Conservation (phyloP, 164 flowering plant genomes). For the Berberis vulgaris region DNA sequence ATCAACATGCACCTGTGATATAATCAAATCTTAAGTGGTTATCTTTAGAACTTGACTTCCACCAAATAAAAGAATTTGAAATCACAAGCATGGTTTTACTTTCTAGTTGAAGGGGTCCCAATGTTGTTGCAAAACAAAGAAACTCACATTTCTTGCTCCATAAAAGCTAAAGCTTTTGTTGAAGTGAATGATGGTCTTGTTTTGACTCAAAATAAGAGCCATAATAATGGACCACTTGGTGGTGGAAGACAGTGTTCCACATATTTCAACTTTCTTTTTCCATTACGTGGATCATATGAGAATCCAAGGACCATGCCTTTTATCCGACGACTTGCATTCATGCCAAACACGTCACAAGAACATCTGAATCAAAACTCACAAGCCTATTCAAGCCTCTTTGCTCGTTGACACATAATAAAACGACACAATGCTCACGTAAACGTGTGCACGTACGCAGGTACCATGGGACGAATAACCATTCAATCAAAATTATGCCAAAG, state of each 20-base stretch:
- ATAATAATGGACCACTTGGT: constrained; percentile 12
- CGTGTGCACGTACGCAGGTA: too few relatives aligned
- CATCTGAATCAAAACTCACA: not conserved
- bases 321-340: not conserved
- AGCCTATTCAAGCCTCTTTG: too few relatives aligned
- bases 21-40: too few relatives aligned
- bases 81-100: not conserved
- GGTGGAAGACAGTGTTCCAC: constrained; percentile 14
- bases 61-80: not conserved
- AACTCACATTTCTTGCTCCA: constrained; percentile 2
- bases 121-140: constrained; percentile 3
- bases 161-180: constrained; percentile 7
- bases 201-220: constrained; percentile 10
- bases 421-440: too few relatives aligned
- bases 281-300: constrained; percentile 2
- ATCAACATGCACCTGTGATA: too few relatives aligned
- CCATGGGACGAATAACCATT: too few relatives aligned
- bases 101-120: constrained; percentile 1
- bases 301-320: constrained; percentile 8
- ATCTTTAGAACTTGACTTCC: too few relatives aligned
- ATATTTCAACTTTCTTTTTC: constrained; percentile 6
- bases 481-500: too few relatives aligned
- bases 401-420: too few relatives aligned
- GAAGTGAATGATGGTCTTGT: constrained; percentile 5
- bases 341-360: constrained; percentile 5